Conservation (phyloP, 345 rosid genomes). For the Gossypium sturtianum region DNA sequence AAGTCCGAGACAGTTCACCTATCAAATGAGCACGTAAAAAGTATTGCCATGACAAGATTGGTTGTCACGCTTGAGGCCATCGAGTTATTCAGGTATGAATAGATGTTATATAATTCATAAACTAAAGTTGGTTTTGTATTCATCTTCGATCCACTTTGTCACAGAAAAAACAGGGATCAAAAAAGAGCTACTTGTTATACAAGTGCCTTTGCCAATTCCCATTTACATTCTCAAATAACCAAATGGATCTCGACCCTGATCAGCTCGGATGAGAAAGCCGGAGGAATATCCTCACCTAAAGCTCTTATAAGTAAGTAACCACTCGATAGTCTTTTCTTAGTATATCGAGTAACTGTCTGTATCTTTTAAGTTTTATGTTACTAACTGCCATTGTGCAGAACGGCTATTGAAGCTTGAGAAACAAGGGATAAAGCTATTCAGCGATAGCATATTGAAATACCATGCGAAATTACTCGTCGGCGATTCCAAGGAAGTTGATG, state of each 20-base stretch:
- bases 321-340: neutral
- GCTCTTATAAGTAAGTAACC: constrained; percentile 43
- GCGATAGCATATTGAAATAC: constrained; percentile 29
- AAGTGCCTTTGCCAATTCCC: constrained; percentile 38
- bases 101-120: constrained; percentile 7
- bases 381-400: constrained; percentile 22
- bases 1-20: constrained; percentile 22
- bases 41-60: constrained; percentile 42
- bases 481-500: constrained; percentile 23
- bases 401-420: constrained; percentile 40
- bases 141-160: constrained; percentile 11
- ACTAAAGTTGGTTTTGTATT: neutral
- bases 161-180: constrained; percentile 40
- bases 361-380: neutral
- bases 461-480: constrained; percentile 33
- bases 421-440: constrained; percentile 36
- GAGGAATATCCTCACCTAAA: constrained; percentile 38
- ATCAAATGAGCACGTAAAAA: constrained; percentile 24
- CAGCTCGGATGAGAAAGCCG: constrained; percentile 27
- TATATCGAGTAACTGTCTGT: neutral
- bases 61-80: constrained; percentile 43
- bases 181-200: constrained; percentile 35
- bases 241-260: constrained; percentile 27
- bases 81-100: constrained; percentile 40
- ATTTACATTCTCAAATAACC: constrained; percentile 29